A percentile compares a stretch with the other conserved stretches of the same genome.
These are phyloP conservation scores for Epichloe baconii DNA, from an alignment of 2,329 filamentous ascomycete genomes.

Conservation along the genomic window DNA sequence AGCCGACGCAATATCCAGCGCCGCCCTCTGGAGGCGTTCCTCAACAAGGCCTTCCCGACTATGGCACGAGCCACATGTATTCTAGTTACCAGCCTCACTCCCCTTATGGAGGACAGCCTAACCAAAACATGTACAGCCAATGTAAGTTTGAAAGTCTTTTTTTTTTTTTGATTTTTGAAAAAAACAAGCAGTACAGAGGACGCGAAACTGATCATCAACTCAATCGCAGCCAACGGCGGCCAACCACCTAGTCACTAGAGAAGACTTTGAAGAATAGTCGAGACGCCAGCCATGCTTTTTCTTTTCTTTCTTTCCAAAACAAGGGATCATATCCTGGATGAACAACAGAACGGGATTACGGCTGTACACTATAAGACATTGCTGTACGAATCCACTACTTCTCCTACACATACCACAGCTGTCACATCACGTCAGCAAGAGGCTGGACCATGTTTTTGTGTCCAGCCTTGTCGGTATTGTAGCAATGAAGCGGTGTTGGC, in stretches of 20 bases:
- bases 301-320: background rate
- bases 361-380: constrained; percentile 1
- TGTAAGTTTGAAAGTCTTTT: constrained; percentile 25
- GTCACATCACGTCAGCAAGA: background rate
- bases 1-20: constrained; percentile 53
- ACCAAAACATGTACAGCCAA: constrained; percentile 47
- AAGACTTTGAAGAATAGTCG: background rate
- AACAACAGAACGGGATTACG: constrained; percentile 1
- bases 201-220: background rate
- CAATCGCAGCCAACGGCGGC: constrained; percentile 6
- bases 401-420: background rate
- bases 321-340: background rate
- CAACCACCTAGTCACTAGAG: constrained; percentile 2
- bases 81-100: constrained; percentile 44
- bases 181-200: background rate
- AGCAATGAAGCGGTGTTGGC: background rate
- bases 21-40: constrained; percentile 40
- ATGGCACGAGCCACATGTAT: constrained; percentile 41
- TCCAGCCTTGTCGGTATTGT: background rate
- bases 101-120: constrained; percentile 42
- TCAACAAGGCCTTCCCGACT: constrained; percentile 42
- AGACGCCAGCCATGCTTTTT: background rate
- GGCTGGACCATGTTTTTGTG: background rate
- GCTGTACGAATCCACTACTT: constrained; percentile 2
- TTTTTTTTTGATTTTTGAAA: background rate